Base-by-base conservation (phyloP, 306 rosid genomes). In the Pyrus betulifolia region DNA sequence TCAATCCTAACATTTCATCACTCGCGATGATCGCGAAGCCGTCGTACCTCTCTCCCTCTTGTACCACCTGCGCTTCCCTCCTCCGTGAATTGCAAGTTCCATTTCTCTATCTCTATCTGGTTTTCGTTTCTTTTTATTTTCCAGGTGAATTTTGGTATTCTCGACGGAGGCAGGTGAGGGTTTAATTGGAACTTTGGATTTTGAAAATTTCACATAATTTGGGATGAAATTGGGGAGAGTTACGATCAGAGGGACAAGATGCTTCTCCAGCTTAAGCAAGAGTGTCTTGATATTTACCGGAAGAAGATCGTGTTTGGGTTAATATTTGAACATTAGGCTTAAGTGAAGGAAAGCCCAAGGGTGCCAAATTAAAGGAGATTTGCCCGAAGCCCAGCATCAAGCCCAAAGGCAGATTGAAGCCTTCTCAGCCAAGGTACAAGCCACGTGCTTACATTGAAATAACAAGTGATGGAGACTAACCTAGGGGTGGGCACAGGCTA, bases 171-270 rank as follows among this genome's bases (percentile, higher is more conserved):
- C 1, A 7, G 17, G 8, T 19, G 52, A 25, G 22, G 55, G 58
- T 35, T 57, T 23, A 58, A 58, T 28, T 30, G 49, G 42, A 9
- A 49, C 21, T 21, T 7, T 30, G 12, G 13, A 49, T 62, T 63
- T 8, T 66, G 3, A 27, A 4, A 11, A 30, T 18, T 40, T 45
- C 61, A 94, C 97, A 79, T 82, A 30, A 82, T 94, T 84, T 94
- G 98, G 98, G 93, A 92, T 85, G 96, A 94, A 89, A 90, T 94
- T 83, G 97, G 98, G 71, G 98, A 94, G 78, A 81, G 83, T 79
- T 91, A 94, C 22, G 74, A 71, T 4, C 91, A 91, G 72, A 87
- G 96, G 76, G 98, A 94, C 81, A 82, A 75, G 81, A 89, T 83
- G 96, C 97, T 94, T 71, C 89, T 91, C 55, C 93, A 94, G 84